These are phyloP conservation scores for Aspergillus quadricinctus DNA, from an alignment of 2,329 filamentous ascomycete genomes.

Conservation along the genomic window DNA sequence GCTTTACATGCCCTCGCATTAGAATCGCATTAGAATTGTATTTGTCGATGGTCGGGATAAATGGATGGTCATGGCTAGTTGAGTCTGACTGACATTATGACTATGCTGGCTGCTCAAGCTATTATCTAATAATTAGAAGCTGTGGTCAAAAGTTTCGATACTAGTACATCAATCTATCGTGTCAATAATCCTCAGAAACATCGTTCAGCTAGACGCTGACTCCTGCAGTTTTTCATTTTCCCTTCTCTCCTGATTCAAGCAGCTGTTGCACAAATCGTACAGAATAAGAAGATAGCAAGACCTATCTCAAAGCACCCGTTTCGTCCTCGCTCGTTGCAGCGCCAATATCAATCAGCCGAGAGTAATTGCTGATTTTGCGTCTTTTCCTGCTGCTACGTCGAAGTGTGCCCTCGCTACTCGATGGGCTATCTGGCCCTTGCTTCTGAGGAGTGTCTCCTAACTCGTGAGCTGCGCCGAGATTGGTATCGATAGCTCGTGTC, in stretches of 20 bases:
- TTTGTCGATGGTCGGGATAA: not conserved
- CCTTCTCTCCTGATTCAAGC: not conserved
- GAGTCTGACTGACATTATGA: not conserved
- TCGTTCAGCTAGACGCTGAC: not conserved
- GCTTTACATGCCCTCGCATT: not conserved
- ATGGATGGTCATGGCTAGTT: not conserved
- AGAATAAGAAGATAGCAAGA: not conserved
- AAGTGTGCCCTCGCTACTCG: constrained; percentile 1
- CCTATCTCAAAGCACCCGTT: constrained; percentile 1
- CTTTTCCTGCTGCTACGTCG: constrained; percentile 20
- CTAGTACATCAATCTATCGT: not conserved
- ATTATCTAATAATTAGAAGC: not conserved
- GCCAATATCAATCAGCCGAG: constrained; percentile 27
- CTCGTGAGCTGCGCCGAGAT: not conserved
- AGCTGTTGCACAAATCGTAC: not conserved
- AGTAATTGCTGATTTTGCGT: constrained; percentile 30
- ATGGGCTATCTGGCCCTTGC: not conserved
- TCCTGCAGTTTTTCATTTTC: not conserved
- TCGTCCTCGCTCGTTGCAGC: constrained; percentile 19
- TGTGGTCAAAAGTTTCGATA: not conserved
- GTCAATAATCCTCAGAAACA: not conserved
- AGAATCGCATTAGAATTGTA: not conserved
- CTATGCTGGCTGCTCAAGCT: not conserved
- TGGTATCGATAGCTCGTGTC: not conserved
- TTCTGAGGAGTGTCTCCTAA: not conserved